phyloP scores from a whole-genome alignment of 257 asterid species.

The Capsicum baccatum region DNA sequence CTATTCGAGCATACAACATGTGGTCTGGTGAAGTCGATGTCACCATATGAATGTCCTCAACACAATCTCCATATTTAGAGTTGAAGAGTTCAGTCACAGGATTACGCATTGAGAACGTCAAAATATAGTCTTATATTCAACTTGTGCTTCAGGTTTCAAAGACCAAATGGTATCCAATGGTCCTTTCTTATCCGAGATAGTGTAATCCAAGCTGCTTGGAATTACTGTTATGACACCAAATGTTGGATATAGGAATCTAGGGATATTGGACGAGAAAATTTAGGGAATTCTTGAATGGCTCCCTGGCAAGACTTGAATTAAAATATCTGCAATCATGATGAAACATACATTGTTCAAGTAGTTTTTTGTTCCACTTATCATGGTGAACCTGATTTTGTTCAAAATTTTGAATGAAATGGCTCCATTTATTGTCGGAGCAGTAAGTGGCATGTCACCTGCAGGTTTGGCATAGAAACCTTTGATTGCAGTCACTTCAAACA shows the following conservation, averaged over 20 bases:
- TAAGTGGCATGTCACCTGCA: slow-evolving; percentile 2
- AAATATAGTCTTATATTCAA: slow-evolving; percentile 29
- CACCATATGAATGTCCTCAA: slow-evolving; percentile 25
- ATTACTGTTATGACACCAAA: slow-evolving; percentile 29
- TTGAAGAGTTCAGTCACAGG: slow-evolving; percentile 35
- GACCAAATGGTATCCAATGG: slow-evolving; percentile 27
- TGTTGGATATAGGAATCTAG: slow-evolving; percentile 38
- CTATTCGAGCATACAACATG: too few relatives aligned
- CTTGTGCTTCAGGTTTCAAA: neutral
- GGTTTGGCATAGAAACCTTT: neutral
- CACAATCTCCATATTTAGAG: slow-evolving; percentile 29
- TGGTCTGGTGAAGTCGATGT: slow-evolving; percentile 34
- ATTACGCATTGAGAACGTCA: slow-evolving; percentile 36
- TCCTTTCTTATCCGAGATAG: slow-evolving; percentile 22
- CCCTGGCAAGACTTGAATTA: neutral
- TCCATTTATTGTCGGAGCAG: neutral
- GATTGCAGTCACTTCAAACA: neutral
- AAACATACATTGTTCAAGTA: slow-evolving; percentile 29
- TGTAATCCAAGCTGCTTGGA: slow-evolving; percentile 3
- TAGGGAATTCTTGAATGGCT: neutral
- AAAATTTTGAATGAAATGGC: neutral
- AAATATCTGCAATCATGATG: slow-evolving; percentile 27
- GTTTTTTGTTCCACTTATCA: slow-evolving; percentile 26
- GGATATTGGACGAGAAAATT: slow-evolving; percentile 8
- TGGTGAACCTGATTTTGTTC: slow-evolving; percentile 19